A percentile compares a stretch with the other conserved stretches of the same genome.
phyloP scores from a whole-genome alignment of 2,329 filamentous ascomycete genomes.

The Metarhizium brunneum region DNA sequence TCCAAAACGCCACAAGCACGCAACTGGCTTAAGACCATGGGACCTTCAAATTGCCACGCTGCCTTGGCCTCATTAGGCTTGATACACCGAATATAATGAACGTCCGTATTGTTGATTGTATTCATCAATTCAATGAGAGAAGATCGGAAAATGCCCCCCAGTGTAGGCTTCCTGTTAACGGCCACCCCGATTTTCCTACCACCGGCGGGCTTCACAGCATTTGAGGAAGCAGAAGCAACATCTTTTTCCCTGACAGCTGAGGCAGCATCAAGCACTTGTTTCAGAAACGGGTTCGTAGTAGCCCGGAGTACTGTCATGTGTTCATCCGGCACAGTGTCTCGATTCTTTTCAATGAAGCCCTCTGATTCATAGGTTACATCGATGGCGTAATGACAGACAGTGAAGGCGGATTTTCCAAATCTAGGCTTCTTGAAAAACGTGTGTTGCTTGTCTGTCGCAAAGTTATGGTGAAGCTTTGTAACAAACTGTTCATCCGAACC shows the following conservation, averaged over 20 bases:
- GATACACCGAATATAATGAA: constrained; percentile 98
- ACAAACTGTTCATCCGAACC: constrained; percentile 96
- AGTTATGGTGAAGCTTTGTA: constrained; percentile 92
- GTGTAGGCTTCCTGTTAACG: constrained; percentile 90
- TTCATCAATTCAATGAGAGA: constrained; percentile 96
- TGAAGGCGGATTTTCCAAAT: constrained; percentile 95
- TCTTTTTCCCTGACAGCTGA: constrained; percentile 88
- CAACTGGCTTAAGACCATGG: constrained; percentile 96
- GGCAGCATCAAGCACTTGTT: constrained; percentile 75
- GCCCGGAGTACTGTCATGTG: constrained; percentile 87
- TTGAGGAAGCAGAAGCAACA: constrained; percentile 49
- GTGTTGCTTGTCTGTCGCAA: constrained; percentile 80
- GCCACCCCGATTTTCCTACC: constrained; percentile 85
- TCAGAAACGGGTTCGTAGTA: constrained; percentile 78
- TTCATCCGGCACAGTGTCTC: constrained; percentile 96
- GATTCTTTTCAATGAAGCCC: constrained; percentile 98
- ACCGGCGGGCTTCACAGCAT: constrained; percentile 69
- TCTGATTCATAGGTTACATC: constrained; percentile 99
- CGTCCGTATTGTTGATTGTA: constrained; percentile 95
- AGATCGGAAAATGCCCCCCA: constrained; percentile 97
- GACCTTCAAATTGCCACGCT: constrained; percentile 95
- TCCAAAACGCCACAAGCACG: constrained; percentile 98
- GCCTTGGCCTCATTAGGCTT: constrained; percentile 97
- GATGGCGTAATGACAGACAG: constrained; percentile 94
- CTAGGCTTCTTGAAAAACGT: constrained; percentile 98